These are phyloP conservation scores for Botrytis fabae DNA, from an alignment of 2,329 filamentous ascomycete species.

Conservation along the genomic window DNA sequence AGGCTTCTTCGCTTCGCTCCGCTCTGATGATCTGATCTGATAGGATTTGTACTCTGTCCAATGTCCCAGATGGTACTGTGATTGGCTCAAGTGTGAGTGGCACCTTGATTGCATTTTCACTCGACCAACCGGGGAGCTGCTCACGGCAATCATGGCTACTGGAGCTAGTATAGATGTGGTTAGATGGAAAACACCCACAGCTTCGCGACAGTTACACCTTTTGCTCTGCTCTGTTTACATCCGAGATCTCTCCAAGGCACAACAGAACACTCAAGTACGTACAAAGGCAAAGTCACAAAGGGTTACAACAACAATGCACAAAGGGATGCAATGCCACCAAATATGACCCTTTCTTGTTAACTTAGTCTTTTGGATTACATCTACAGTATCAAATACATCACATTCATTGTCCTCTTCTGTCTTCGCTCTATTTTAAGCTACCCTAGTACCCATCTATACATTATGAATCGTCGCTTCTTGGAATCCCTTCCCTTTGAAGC, in stretches of 20 bases:
- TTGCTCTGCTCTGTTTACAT: neutral
- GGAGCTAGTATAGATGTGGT: neutral
- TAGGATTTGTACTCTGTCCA: neutral
- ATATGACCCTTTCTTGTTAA: neutral
- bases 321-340: neutral
- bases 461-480: neutral
- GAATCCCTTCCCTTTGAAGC: neutral
- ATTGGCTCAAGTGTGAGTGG: neutral
- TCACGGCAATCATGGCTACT: neutral
- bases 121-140: neutral
- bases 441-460: neutral
- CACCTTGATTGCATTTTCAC: neutral
- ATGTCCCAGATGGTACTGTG: neutral
- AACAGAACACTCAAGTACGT: neutral
- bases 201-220: neutral
- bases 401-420: neutral
- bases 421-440: neutral
- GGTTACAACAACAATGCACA: neutral
- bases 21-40: neutral
- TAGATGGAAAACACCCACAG: neutral
- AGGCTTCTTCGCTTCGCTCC: slow-evolving; percentile 7
- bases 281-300: neutral
- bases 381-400: neutral
- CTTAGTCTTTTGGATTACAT: too few species aligned
- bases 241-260: neutral